Percentiles rank a stretch among this genome's conserved stretches.
Conservation (phyloP, 1,284 basidiomycete genomes). For the Xerocomus alliaceus region DNA sequence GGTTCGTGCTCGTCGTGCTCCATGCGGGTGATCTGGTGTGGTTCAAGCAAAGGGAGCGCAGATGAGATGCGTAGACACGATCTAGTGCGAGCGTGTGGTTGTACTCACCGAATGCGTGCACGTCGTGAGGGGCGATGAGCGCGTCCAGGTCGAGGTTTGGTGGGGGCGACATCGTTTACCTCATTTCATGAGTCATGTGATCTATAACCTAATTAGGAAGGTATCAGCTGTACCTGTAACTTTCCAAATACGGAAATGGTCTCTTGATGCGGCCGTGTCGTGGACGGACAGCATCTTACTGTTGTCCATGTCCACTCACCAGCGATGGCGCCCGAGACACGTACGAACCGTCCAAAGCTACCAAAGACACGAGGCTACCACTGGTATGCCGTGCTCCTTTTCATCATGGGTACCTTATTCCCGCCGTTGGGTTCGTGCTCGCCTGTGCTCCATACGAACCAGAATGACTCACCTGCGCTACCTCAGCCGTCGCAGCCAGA, state of each 20-base stretch:
- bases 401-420: conserved; percentile 83
- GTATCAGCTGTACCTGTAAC: conserved; percentile 1
- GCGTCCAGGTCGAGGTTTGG: conserved; percentile 28
- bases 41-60: neutral
- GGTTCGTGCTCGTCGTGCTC: conserved; percentile 67
- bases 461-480: conserved; percentile 3
- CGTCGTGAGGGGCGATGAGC: conserved; percentile 31
- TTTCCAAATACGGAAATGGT: conserved; percentile 15
- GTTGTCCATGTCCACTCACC: conserved; percentile 20
- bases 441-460: neutral
- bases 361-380: conserved; percentile 79
- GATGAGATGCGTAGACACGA: neutral
- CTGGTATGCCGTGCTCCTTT: conserved; percentile 83
- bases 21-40: conserved; percentile 47
- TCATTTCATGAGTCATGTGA: conserved; percentile 41
- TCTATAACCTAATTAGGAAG: conserved; percentile 10
- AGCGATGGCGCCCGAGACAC: conserved; percentile 42
- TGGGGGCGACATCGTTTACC: conserved; percentile 30
- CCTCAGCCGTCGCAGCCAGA: conserved; percentile 86
- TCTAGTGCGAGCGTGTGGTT: neutral
- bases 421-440: conserved; percentile 80
- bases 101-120: conserved; percentile 31
- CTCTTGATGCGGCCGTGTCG: neutral
- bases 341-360: conserved; percentile 58
- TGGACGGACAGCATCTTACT: neutral